Evolutionary conservation across 805 yeast species (phyloP).

Genomic region (Tetrapisispora arboricola): DNA sequence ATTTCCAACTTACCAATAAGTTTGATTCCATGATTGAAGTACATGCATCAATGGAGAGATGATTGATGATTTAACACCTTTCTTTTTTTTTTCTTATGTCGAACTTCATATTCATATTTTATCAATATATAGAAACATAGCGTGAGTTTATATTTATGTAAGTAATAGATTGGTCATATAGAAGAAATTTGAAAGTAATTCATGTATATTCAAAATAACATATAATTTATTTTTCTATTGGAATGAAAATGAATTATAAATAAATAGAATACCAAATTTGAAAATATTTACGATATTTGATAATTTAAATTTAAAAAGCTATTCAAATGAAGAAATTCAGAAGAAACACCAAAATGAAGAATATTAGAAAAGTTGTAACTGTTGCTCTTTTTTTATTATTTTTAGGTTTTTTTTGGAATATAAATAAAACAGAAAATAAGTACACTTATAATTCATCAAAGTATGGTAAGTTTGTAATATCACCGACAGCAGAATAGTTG

Average conservation of each 20-base stretch:
- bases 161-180: too few relatives aligned
- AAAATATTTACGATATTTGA: conserved; percentile 1
- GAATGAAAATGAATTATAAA: not conserved
- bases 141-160: too few relatives aligned
- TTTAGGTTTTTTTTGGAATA: not conserved
- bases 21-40: not conserved
- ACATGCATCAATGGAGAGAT: too few relatives aligned
- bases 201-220: too few relatives aligned
- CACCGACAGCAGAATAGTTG: conserved; percentile 86
- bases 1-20: conserved; percentile 8
- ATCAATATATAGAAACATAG: too few relatives aligned
- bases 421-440: not conserved
- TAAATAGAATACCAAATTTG: conserved; percentile 1
- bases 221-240: not conserved
- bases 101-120: too few relatives aligned
- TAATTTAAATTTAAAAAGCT: not conserved
- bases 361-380: conserved; percentile 2
- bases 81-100: not conserved
- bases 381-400: not conserved
- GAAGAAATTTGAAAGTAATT: too few relatives aligned
- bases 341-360: not conserved
- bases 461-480: conserved; percentile 75
- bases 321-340: not conserved
- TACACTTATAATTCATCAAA: conserved; percentile 67
- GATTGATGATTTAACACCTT: too few relatives aligned